These are phyloP conservation scores for Raphanus raphanistrum DNA, from an alignment of 345 rosid species.

Conservation along the genomic window DNA sequence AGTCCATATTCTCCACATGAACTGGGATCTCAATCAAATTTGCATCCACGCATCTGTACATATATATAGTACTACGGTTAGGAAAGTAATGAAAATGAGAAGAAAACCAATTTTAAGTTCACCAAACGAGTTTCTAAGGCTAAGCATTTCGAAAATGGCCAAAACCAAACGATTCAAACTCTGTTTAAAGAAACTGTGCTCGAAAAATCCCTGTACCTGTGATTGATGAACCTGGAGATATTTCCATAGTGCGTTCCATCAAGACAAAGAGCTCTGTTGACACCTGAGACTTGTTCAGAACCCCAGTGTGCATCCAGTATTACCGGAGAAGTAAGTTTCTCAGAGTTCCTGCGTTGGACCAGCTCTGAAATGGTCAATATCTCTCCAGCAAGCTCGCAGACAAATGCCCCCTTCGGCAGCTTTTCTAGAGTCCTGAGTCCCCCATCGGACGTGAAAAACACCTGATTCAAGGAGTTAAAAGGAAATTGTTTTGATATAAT, in stretches of 20 bases:
- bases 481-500: not conserved
- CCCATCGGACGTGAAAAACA: constrained; percentile 55
- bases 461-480: constrained; percentile 42
- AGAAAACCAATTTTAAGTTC: not conserved
- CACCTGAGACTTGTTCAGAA: constrained; percentile 49
- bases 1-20: constrained; percentile 61
- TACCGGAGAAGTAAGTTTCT: constrained; percentile 56
- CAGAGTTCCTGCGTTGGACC: constrained; percentile 46
- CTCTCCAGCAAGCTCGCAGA: constrained; percentile 89
- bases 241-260: constrained; percentile 79
- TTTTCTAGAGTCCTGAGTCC: constrained; percentile 68
- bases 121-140: constrained; percentile 1
- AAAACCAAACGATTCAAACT: constrained; percentile 1
- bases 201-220: constrained; percentile 54
- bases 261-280: constrained; percentile 73
- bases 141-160: not conserved
- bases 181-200: not conserved
- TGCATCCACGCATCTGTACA: constrained; percentile 69
- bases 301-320: constrained; percentile 88
- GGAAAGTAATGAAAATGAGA: constrained; percentile 2
- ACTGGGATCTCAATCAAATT: constrained; percentile 90
- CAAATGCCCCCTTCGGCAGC: constrained; percentile 77
- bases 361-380: constrained; percentile 72
- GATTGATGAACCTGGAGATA: constrained; percentile 87
- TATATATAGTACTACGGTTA: not conserved